Percentiles rank a stretch among this genome's conserved stretches.
Conservation (phyloP, 1,284 basidiomycete genomes). For the Mycena sp. region DNA sequence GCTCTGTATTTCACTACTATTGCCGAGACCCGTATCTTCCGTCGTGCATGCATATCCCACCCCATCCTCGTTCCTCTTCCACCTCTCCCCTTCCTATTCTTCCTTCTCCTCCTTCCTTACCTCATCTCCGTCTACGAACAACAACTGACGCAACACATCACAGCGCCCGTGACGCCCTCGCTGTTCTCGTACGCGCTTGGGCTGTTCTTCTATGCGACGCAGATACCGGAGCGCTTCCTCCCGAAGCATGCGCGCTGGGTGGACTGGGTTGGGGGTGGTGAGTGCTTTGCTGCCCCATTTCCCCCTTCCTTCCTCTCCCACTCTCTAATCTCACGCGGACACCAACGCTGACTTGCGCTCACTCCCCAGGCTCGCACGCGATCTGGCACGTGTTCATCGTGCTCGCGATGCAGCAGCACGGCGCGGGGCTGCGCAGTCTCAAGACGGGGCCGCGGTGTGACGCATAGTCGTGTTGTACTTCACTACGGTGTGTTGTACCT, state of each 20-base stretch:
- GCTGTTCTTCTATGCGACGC: slow-evolving; percentile 83
- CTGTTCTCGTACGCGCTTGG: slow-evolving; percentile 80
- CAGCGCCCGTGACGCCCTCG: slow-evolving; percentile 77
- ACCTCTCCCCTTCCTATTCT: background rate
- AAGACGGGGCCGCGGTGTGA: too few species aligned
- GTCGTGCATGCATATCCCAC: slow-evolving; percentile 27
- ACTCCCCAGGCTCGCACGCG: slow-evolving; percentile 24
- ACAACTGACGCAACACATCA: background rate
- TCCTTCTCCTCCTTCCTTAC: slow-evolving; percentile 69
- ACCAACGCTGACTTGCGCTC: background rate
- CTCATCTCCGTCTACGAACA: slow-evolving; percentile 32
- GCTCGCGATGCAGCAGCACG: slow-evolving; percentile 29
- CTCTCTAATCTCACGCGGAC: background rate
- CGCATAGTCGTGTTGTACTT: too few species aligned
- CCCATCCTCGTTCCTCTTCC: background rate
- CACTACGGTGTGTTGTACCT: too few species aligned
- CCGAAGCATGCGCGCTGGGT: background rate
- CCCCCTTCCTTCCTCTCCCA: background rate
- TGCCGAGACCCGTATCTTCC: background rate
- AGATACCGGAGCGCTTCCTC: slow-evolving; percentile 79
- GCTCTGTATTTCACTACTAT: background rate
- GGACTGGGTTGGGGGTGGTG: background rate
- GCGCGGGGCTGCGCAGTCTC: slow-evolving; percentile 10
- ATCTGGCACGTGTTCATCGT: slow-evolving; percentile 33
- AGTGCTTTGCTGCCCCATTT: too few species aligned